Evolutionary conservation across 176 grass and related monocot genomes (phyloP).

Genomic region (sorghum (Sorghum bicolor)): DNA sequence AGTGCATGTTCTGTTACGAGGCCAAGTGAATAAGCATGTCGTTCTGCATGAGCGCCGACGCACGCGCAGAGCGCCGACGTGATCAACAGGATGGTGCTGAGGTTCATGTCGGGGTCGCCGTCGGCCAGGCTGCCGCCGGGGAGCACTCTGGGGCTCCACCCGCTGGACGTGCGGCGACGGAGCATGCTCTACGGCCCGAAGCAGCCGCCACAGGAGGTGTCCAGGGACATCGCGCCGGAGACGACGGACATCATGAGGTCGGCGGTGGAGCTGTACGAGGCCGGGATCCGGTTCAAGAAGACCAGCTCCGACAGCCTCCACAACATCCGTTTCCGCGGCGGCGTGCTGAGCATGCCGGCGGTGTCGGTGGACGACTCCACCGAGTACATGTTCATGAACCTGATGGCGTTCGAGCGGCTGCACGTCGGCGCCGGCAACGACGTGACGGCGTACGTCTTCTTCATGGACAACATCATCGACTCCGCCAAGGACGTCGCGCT

Average conservation of each 20-base stretch:
- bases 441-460: constrained; percentile 88
- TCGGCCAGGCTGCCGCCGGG: not conserved
- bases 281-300: constrained; percentile 59
- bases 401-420: constrained; percentile 93
- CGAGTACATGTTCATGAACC: constrained; percentile 85
- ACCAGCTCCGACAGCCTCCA: constrained; percentile 44
- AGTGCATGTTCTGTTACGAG: no score
- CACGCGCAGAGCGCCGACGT: constrained; percentile 16
- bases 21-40: no score
- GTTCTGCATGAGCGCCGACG: no score
- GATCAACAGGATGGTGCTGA: constrained; percentile 64
- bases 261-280: constrained; percentile 76
- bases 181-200: constrained; percentile 36
- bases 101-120: constrained; percentile 16
- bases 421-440: constrained; percentile 72
- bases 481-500: constrained; percentile 71
- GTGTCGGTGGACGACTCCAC: constrained; percentile 77
- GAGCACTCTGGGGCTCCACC: constrained; percentile 19
- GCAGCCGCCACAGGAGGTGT: fast-evolving
- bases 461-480: constrained; percentile 90
- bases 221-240: not conserved
- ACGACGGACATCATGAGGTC: constrained; percentile 58
- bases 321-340: constrained; percentile 56
- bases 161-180: constrained; percentile 51
- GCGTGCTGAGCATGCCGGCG: constrained; percentile 46